Base-by-base conservation (phyloP, 345 rosid genomes). In the Gynandropsis gynandra region DNA sequence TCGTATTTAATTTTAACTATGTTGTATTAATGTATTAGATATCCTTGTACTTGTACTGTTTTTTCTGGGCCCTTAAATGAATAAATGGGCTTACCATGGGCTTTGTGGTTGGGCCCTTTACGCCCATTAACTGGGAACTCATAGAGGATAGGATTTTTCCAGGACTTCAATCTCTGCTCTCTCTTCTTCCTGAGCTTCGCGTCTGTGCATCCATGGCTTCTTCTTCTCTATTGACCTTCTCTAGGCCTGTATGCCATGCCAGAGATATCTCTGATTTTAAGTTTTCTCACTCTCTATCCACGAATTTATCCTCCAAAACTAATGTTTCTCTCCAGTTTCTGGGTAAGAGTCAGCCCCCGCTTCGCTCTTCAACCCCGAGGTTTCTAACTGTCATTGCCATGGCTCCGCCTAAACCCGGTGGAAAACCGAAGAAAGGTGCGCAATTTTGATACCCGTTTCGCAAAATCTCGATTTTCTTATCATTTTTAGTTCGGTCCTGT, bases 381-480 rank as follows among this genome's bases (percentile, higher is more conserved):
- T 74, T 79, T 43, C 79, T 82, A 65, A 76, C 92, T 13, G 77
- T 87, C 58, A 69, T 72, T 34, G 93, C 98, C 73, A 92, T 92
- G 98, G 96, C 93, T 68, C 95, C 95, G 7, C 96, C 98, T 19
- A 90, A 90, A 51, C 81, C 89, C 9, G 83, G 82, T 16, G 89
- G 85, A 11, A 87, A 84, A 73, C 36, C 92, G 53, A 90, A 90
- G 70, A 90, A 87, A 75, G 96, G 96, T 82, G 14, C 37, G 9
- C 5, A 13, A 46, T 46, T 24, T 10, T 39, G 20, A 19, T 42
- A 54, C 58, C 51, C 66, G 16, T 18, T 48, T 43, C 46, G 36
- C 1, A 4, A 43, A 44, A 43, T 37, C 32, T 16, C 1, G 0
- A 38, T 17, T 57, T 47, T 5, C 3, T 15, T 56, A n/a, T 24